Percentiles rank a stretch among this genome's conserved stretches.
Evolutionary conservation across 2,329 filamentous ascomycete species (phyloP).

Genomic region (Cladobotryum protrusum): DNA sequence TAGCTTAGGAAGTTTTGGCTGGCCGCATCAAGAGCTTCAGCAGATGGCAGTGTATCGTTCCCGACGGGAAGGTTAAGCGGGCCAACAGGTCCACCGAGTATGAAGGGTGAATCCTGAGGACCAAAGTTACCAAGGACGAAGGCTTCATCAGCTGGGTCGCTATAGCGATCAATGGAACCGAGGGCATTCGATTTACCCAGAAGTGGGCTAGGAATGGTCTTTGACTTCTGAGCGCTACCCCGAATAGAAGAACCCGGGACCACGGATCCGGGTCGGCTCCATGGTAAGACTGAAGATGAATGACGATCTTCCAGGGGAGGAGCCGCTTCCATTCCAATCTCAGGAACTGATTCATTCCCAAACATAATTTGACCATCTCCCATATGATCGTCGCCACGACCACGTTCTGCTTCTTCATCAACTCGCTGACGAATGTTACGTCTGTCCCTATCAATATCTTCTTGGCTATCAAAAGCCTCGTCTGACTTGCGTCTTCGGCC

Average conservation of each 20-base stretch:
- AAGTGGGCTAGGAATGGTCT: conserved; percentile 30
- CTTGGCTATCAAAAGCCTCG: conserved; percentile 38
- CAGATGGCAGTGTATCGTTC: conserved; percentile 27
- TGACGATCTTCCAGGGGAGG: conserved; percentile 62
- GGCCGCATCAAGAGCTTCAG: conserved; percentile 37
- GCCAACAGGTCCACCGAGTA: conserved; percentile 16
- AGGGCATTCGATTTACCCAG: conserved; percentile 31
- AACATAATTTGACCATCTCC: conserved; percentile 26
- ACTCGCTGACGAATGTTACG: conserved; percentile 35
- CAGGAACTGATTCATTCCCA: conserved; percentile 44
- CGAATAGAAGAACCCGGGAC: conserved; percentile 42
- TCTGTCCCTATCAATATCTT: conserved; percentile 13
- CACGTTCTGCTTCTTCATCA: conserved; percentile 23
- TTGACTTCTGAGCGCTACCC: conserved; percentile 31
- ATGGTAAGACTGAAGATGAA: conserved; percentile 46
- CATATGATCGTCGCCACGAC: conserved; percentile 17
- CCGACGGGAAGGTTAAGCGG: conserved; percentile 15
- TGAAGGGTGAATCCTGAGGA: conserved; percentile 28
- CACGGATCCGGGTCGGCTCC: conserved; percentile 43
- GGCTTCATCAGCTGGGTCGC: conserved; percentile 32
- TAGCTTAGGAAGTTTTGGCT: conserved; percentile 42
- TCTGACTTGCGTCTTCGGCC: conserved; percentile 36
- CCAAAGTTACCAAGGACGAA: conserved; percentile 29
- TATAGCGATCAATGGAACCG: conserved; percentile 41
- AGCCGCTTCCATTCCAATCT: conserved; percentile 63